Percentiles rank a stretch among this genome's conserved stretches.
These are phyloP conservation scores for Cruciata laevipes DNA, from an alignment of 257 asterid species.

Conservation along the genomic window DNA sequence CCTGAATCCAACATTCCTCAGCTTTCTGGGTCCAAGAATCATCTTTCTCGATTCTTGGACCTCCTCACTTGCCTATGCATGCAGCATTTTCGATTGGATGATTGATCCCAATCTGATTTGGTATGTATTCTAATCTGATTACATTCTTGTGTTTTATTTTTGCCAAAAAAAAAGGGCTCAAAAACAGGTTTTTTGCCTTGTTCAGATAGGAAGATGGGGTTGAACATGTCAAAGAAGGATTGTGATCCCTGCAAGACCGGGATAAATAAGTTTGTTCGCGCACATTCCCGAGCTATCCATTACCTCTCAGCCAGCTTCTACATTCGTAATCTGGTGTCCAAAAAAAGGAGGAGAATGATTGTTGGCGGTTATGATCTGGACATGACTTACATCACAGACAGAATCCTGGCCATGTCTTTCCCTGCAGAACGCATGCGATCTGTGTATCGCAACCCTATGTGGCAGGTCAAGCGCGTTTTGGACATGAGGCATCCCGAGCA, in stretches of 20 bases:
- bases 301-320: slow-evolving; percentile 40
- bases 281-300: slow-evolving; percentile 29
- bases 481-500: slow-evolving; percentile 68
- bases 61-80: neutral
- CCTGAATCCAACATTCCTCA: neutral
- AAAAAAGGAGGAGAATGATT: slow-evolving; percentile 62
- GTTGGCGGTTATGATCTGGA: slow-evolving; percentile 85
- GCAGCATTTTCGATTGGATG: neutral
- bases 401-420: slow-evolving; percentile 69
- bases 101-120: neutral
- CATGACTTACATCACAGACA: slow-evolving; percentile 72
- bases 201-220: slow-evolving; percentile 49
- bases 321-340: slow-evolving; percentile 68
- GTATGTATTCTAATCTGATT: neutral
- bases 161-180: neutral
- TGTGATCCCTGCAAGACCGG: slow-evolving; percentile 21
- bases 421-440: slow-evolving; percentile 79
- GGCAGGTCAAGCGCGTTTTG: slow-evolving; percentile 78
- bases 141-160: neutral
- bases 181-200: neutral
- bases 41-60: slow-evolving; percentile 15
- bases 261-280: slow-evolving; percentile 6
- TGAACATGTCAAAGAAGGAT: slow-evolving; percentile 38
- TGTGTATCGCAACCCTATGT: slow-evolving; percentile 70
- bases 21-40: slow-evolving; percentile 21